Evolutionary conservation across 805 yeast species (phyloP), one percentile per base, ranked within the genome.

Genomic region (Cephaloascus fragrans): DNA sequence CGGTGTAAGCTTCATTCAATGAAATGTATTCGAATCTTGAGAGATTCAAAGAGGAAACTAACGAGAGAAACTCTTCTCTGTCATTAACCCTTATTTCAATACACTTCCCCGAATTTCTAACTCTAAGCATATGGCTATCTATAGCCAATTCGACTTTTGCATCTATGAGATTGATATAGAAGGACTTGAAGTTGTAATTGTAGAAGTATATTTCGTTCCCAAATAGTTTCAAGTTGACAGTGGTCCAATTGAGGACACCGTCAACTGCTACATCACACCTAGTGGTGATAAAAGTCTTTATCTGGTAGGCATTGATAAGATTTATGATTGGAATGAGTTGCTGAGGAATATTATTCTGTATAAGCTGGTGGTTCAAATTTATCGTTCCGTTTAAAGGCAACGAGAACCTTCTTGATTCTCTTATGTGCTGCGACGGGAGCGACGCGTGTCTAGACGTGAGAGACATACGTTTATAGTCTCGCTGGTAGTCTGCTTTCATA

Each of bases 1-100:
- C 87, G 0, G 85, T 78, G 50, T 72, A 80, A 17, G 78, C 69
- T 55, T 78, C 82, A 48, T 73, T 77, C 39, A 80, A 59, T 36
- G 73, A 69, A 16, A 67, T 64, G 47, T 62, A 70, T 54, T 80
- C 87, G 49, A 62, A 80, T 45, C 69, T 73, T n/a, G 80, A 57
- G 36, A 80, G 53, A 37, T 69, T 58, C 28, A 79, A 52, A 3
- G 78, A 72, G 1, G 77, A 58, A 16, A 73, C 58, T 74, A 75
- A 70, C 37, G 35, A 33, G 23, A 48, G 47, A 6, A 54, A 41
- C 3, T 34, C 23, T 6, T 38, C 32, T 2, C 41, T 3, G 2
- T 37, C 3, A 4, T 36, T 36, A 20, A 58, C 50, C 32, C 45
- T 49, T 23, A 56, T 33, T 23, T 23, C 28, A 23, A 8, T 23